These are phyloP conservation scores for Nannochloropsis gaditana DNA, from an alignment of 108 stramenopile species.

Conservation along the genomic window DNA sequence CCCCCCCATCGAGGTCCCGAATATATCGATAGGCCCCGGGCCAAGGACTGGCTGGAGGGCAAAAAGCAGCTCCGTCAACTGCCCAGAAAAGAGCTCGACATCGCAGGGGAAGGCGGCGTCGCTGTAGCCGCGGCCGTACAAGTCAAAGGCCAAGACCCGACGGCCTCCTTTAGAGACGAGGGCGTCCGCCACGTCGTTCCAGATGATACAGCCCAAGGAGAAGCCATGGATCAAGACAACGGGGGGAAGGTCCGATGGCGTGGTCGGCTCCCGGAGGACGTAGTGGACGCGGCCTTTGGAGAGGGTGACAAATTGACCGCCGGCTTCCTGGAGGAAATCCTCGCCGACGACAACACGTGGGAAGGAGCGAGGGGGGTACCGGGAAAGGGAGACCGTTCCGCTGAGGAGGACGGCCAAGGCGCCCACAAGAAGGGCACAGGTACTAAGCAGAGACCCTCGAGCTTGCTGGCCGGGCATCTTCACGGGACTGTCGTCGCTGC, in stretches of 20 bases:
- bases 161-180: neutral
- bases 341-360: neutral
- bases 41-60: neutral
- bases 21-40: neutral
- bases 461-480: no score
- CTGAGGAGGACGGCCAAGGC: neutral
- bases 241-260: neutral
- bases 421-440: neutral
- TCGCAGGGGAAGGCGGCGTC: constrained; percentile 6
- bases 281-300: constrained; percentile 18
- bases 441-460: neutral
- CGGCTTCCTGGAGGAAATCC: neutral
- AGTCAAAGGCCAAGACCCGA: neutral
- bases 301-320: neutral
- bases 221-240: neutral
- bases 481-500: neutral
- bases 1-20: constrained; percentile 2
- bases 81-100: neutral
- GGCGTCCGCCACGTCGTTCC: neutral
- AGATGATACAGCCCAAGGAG: constrained; percentile 2
- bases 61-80: neutral
- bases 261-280: neutral
- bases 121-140: neutral
- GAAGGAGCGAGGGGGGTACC: neutral
- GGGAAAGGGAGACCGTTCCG: neutral